Percentiles rank a stretch among this genome's conserved stretches.
Evolutionary conservation across 2,329 filamentous ascomycete species (phyloP).

Genomic region (Stemphylium beticola): DNA sequence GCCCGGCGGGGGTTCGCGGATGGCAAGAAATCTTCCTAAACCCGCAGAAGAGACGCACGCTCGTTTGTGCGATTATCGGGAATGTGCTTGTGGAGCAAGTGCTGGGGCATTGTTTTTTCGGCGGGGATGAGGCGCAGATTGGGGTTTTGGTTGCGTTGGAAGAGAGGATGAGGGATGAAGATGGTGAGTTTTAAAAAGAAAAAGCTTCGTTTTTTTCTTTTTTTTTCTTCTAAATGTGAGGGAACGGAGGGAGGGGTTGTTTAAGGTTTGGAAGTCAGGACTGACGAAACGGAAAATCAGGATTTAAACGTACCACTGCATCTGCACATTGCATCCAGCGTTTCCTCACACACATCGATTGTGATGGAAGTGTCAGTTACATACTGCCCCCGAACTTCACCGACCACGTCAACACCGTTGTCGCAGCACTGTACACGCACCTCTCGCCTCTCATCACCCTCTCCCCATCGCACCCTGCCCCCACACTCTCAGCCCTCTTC

Average conservation of each 20-base stretch:
- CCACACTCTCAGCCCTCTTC: not conserved
- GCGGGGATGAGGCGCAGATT: constrained; percentile 14
- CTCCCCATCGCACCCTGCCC: not conserved
- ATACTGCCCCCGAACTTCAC: constrained; percentile 30
- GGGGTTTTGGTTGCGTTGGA: constrained; percentile 8
- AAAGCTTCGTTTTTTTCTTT: too few species aligned
- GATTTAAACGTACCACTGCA: constrained; percentile 26
- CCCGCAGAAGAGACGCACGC: constrained; percentile 22
- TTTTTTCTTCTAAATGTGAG: too few species aligned
- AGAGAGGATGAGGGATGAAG: constrained; percentile 12
- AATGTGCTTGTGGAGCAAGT: constrained; percentile 42
- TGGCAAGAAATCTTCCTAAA: constrained; percentile 37
- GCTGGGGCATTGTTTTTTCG: constrained; percentile 35
- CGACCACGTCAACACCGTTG: constrained; percentile 26
- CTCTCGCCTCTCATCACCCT: constrained; percentile 28
- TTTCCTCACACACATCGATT: not conserved
- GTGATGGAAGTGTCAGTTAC: too few species aligned
- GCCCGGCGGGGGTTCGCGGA: constrained; percentile 25
- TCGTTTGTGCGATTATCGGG: constrained; percentile 37
- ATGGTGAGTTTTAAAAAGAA: constrained; percentile 40
- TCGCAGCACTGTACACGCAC: constrained; percentile 26
- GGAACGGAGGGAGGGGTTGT: too few species aligned
- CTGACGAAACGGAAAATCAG: constrained; percentile 1
- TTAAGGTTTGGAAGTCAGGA: not conserved
- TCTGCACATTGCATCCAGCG: constrained; percentile 18